Evolutionary conservation across 495 filamentous ascomycete genomes (phyloP).

Genomic region (Lasiosphaeria hispida): DNA sequence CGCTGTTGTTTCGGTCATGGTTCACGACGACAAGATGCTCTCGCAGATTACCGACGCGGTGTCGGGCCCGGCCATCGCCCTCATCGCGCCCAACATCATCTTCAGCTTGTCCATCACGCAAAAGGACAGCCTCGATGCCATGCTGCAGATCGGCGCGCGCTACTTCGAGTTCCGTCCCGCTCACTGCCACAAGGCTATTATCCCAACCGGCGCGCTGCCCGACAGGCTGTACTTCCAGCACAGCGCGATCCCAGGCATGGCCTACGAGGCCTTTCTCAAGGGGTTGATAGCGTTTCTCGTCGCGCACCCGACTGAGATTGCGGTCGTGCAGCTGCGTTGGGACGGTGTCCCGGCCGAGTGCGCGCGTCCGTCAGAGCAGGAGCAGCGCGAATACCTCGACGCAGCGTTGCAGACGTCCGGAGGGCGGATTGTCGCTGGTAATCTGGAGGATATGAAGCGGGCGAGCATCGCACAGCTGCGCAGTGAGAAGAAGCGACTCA

Average conservation of each 20-base stretch:
- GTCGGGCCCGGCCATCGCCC: conserved; percentile 34
- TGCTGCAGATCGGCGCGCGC: conserved; percentile 49
- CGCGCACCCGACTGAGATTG: conserved; percentile 45
- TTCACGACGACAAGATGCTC: conserved; percentile 30
- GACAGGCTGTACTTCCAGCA: conserved; percentile 55
- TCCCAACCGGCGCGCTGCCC: conserved; percentile 33
- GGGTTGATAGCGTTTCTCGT: conserved; percentile 45
- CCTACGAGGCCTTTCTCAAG: conserved; percentile 47
- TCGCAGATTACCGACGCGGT: conserved; percentile 32
- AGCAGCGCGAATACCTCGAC: conserved; percentile 41
- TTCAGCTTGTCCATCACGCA: conserved; percentile 53
- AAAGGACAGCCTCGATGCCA: conserved; percentile 46
- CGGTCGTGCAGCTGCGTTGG: conserved; percentile 53
- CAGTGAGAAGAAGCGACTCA: conserved; percentile 43
- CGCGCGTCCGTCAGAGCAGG: conserved; percentile 40
- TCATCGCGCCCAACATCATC: conserved; percentile 51
- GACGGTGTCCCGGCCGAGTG: conserved; percentile 52
- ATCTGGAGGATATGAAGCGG: conserved; percentile 36
- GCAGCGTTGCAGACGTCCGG: conserved; percentile 32
- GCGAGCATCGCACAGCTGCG: conserved; percentile 42
- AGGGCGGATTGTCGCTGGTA: conserved; percentile 31
- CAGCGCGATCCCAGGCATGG: conserved; percentile 52
- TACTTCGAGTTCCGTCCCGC: conserved; percentile 59
- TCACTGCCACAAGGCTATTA: conserved; percentile 41
- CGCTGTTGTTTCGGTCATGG: conserved; percentile 39